A percentile compares a stretch with the other conserved stretches of the same genome.
These are phyloP conservation scores for peach (Prunus persica) DNA, from an alignment of 306 rosid species.

Conservation along the genomic window Prunus_persica_NCBIv2 NC_034016.1:12703001-12703500, in stretches of 20 bases:
- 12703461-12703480: conserved; percentile 32
- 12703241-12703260: conserved; percentile 47
- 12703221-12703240: conserved; percentile 60
- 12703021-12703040: background rate
- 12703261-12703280: conserved; percentile 49
- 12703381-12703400: conserved; percentile 35
- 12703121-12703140: conserved; percentile 7
- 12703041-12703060: background rate
- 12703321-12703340: conserved; percentile 64
- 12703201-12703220: conserved; percentile 9
- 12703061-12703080: background rate
- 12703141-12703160: background rate
- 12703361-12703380: conserved; percentile 34
- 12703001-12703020: background rate
- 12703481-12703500: conserved; percentile 28
- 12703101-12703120: conserved; percentile 5
- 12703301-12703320: conserved; percentile 90
- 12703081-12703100: conserved; percentile 4
- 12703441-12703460: conserved; percentile 54
- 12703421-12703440: conserved; percentile 90
- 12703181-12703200: conserved; percentile 12
- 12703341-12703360: conserved; percentile 26
- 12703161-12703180: conserved; percentile 5
- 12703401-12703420: conserved; percentile 30
- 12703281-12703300: conserved; percentile 76